Conservation (phyloP, 2,329 filamentous ascomycete genomes). For the Colletotrichum salicis region DNA sequence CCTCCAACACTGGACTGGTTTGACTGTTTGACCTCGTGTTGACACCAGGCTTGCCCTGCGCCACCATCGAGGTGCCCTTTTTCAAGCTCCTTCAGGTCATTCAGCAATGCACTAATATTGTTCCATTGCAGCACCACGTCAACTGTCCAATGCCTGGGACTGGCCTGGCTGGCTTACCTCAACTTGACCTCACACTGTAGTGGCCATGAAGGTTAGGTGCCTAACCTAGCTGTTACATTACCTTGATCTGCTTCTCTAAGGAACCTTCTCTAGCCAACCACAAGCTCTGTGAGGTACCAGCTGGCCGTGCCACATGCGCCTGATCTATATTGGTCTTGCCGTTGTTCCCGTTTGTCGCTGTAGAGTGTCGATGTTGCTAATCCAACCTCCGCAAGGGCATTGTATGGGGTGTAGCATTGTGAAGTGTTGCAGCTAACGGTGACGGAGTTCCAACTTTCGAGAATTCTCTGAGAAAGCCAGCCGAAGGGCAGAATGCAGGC, state of each 20-base stretch:
- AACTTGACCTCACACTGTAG: background rate
- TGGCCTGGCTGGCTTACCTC: background rate
- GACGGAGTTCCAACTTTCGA: background rate
- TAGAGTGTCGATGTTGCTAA: background rate
- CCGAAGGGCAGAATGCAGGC: background rate
- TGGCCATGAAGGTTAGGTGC: background rate
- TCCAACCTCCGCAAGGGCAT: background rate
- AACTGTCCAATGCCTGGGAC: background rate
- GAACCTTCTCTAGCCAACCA: conserved; percentile 13
- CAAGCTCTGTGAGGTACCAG: background rate
- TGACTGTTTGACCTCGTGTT: conserved; percentile 4
- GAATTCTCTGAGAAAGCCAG: background rate
- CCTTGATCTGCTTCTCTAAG: conserved; percentile 5
- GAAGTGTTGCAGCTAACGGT: background rate
- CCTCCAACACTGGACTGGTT: conserved; percentile 6
- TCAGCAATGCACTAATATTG: background rate
- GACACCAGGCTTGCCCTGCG: conserved; percentile 10
- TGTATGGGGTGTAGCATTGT: background rate
- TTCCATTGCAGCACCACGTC: background rate
- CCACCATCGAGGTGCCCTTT: background rate
- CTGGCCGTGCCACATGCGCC: conserved; percentile 6
- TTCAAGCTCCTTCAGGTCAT: background rate
- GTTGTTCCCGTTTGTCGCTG: conserved; percentile 13
- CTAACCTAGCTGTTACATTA: background rate
- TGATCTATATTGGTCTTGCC: conserved; percentile 17